Conservation (phyloP, 2,329 filamentous ascomycete genomes). For the Verruconis gallopava region DNA sequence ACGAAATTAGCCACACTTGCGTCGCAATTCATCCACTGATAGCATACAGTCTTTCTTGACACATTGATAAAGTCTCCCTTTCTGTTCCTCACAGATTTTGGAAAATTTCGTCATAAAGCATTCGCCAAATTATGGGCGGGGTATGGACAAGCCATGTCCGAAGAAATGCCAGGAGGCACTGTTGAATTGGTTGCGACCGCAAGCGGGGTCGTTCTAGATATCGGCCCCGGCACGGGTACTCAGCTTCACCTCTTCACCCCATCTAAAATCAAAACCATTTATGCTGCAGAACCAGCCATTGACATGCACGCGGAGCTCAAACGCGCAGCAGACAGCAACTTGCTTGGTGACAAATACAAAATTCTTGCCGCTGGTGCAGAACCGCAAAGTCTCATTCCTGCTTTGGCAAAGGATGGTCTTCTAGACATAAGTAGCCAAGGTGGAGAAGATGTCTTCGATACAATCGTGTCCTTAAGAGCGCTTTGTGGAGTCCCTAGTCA, state of each 20-base stretch:
- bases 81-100: constrained; percentile 4
- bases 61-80: constrained; percentile 5
- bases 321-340: constrained; percentile 26
- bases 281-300: constrained; percentile 41
- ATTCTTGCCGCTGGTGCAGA: constrained; percentile 37
- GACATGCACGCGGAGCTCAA: constrained; percentile 34
- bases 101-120: constrained; percentile 8
- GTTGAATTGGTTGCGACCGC: constrained; percentile 18
- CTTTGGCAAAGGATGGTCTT: constrained; percentile 30
- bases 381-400: constrained; percentile 32
- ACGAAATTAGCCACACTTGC: too few species aligned
- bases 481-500: constrained; percentile 41
- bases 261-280: constrained; percentile 30
- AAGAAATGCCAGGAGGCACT: constrained; percentile 22
- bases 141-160: constrained; percentile 22
- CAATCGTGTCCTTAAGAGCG: constrained; percentile 41
- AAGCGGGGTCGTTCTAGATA: constrained; percentile 24
- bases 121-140: constrained; percentile 9
- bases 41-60: background rate
- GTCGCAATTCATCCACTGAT: too few species aligned
- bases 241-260: constrained; percentile 34
- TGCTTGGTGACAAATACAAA: constrained; percentile 35
- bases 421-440: constrained; percentile 16
- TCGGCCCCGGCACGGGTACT: constrained; percentile 38
- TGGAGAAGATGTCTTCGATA: constrained; percentile 36